Evolutionary conservation across 2,329 filamentous ascomycete species (phyloP), one percentile per base, ranked within the genome.

Genomic region (Aspergillus tanneri): DNA sequence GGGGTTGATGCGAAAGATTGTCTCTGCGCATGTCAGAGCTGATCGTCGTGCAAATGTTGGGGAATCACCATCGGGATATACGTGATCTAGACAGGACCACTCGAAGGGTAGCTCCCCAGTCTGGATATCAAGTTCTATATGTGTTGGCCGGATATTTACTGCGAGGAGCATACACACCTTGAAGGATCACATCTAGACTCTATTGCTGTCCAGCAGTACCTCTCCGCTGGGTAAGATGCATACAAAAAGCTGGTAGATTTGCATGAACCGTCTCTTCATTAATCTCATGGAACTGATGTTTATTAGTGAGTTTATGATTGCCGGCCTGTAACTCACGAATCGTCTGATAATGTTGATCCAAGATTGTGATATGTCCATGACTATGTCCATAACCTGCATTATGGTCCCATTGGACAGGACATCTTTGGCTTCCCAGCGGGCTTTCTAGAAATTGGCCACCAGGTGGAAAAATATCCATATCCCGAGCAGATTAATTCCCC

Each of bases 401-500:
- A 43, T 77, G 75, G 27, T 76, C 72, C 2, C 79, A 79, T 52
- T 82, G 75, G 40, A 78, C 3, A 83, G 65, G 0, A 82, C 71
- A 47, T 80, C 74, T 53, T 76, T 64, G 10, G 77, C 79, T 37
- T 76, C 73, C 72, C 73, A 81, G 5, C 69, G 67, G 0, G 66
- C 74, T 14, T 48, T 50, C 23, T 66, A 78, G 63, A 83, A 81
- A 58, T 81, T 81, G 50, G 73, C 73, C 0, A 62, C 74, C 77
- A 81, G 58, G 76, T 76, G 24, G 72, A 74, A 54, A 75, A 79
- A 56, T 76, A 74, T 3, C 71, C 73, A 45, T 78, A 78, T 2
- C 80, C 77, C 0, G 79, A 82, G 79, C 79, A 83, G 18, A 83
- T 68, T 0, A 83, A 67, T 41, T 81, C 77, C 2, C 79, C 79